Conservation (phyloP, 106 monocot genomes). For the Acorus calamus region DNA sequence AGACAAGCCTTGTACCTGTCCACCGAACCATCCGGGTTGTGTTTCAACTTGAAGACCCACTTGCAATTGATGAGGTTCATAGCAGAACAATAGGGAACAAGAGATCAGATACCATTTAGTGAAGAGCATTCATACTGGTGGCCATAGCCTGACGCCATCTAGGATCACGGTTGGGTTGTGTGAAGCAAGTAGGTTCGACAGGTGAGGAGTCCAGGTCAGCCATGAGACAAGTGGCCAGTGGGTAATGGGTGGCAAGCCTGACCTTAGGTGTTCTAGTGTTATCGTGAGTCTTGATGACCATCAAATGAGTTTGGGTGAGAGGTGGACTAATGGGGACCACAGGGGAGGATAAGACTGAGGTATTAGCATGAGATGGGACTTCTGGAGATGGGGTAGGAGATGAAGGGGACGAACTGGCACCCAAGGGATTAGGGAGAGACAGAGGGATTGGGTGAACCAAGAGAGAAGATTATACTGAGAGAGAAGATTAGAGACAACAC, state of each 20-base stretch:
- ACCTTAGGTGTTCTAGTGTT: constrained; percentile 1
- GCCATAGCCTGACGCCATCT: not conserved
- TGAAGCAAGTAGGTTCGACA: constrained; percentile 3
- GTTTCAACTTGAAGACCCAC: not conserved
- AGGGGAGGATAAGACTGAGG: not conserved
- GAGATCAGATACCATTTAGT: constrained; percentile 1
- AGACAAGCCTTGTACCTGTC: not conserved
- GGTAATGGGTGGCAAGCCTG: constrained; percentile 1
- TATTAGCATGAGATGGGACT: not conserved
- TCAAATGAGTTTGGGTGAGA: not conserved
- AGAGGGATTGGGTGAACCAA: not conserved
- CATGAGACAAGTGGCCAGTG: constrained; percentile 2
- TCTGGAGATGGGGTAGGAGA: not conserved
- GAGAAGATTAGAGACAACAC: constrained; percentile 1
- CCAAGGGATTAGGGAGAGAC: not conserved
- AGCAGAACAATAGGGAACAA: not conserved
- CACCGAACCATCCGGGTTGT: not conserved
- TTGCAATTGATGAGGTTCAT: not conserved
- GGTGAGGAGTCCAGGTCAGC: not conserved
- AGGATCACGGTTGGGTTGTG: not conserved
- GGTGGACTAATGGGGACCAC: not conserved
- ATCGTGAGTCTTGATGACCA: too few species aligned
- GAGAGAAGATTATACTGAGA: constrained; percentile 3
- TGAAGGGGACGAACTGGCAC: too few species aligned
- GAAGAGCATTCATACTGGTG: not conserved